Evolutionary conservation across 345 rosid species (phyloP), one percentile per base, ranked within the genome.

Genomic region (Moricandia moricandioides): DNA sequence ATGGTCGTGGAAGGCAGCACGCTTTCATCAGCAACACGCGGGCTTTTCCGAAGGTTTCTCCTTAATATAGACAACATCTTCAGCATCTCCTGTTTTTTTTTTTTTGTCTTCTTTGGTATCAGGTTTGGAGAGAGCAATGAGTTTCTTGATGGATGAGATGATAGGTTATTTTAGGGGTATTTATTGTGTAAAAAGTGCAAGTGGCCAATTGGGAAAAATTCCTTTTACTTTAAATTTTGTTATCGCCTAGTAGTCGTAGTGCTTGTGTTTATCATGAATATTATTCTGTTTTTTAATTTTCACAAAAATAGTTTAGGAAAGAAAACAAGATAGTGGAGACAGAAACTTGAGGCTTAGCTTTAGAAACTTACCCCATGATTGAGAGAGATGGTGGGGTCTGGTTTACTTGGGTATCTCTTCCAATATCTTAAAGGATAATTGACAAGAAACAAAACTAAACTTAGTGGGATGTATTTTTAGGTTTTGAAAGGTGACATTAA

Each of bases 11-110:
- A 27, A 65, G 80, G 88, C 16, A 80, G 52, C 37, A 83, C 61
- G 84, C 71, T 88, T 72, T 93, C 98, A 7, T 93, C 98, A 0
- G 89, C 96, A 6, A 93, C 98, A 8, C 91, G 77, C 0, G 84
- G 84, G 69, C 91, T 83, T 80, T 89, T 93, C 78, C 83, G 64
- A 14, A 81, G 78, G 68, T 79, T 83, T 68, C 85, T 64, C 21
- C 79, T 58, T 65, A 89, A 33, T 13, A 72, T 54, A 3, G 71
- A 75, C 55, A 89, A 61, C 77, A 79, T 62, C 49, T 69, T 82
- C 78, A 82, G 69, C 96, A 89, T 87, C 51, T 40, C 21, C 6
- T 57, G 45, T 29, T 6, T 47, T 43, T 7, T 11, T 30, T 62
- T 37, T 14, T 9, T n/a, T n/a, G n/a, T n/a, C n/a, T n/a, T 56